These are phyloP conservation scores for Hemileia vastatrix DNA, from an alignment of 1,284 basidiomycete genomes.

Conservation along the genomic window DNA sequence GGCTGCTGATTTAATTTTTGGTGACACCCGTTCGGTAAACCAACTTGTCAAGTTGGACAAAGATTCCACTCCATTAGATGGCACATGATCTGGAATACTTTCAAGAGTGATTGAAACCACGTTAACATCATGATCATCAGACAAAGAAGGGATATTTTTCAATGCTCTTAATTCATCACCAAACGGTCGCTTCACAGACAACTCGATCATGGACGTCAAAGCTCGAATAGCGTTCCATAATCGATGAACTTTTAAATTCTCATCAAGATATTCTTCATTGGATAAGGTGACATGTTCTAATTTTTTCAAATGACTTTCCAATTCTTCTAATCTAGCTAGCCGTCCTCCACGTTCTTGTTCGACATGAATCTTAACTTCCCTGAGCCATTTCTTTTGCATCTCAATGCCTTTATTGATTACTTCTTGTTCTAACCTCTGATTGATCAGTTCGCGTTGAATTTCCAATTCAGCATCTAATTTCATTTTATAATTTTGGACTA, in stretches of 20 bases:
- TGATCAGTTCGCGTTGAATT: constrained; percentile 84
- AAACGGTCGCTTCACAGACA: constrained; percentile 63
- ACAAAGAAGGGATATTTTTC: constrained; percentile 55
- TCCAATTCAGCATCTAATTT: constrained; percentile 78
- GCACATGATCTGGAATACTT: not conserved
- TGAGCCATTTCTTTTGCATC: constrained; percentile 90
- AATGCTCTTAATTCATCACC: constrained; percentile 78
- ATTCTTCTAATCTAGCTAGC: constrained; percentile 84
- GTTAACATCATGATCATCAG: constrained; percentile 58
- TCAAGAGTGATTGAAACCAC: constrained; percentile 8
- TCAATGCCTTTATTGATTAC: constrained; percentile 95
- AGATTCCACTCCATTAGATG: constrained; percentile 70
- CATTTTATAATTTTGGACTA: constrained; percentile 69
- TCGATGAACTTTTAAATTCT: constrained; percentile 74
- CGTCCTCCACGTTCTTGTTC: constrained; percentile 94
- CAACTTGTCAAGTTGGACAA: constrained; percentile 77
- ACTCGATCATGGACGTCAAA: constrained; percentile 48
- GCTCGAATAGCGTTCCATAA: constrained; percentile 48
- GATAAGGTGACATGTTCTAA: constrained; percentile 83
- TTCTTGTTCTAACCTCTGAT: constrained; percentile 88
- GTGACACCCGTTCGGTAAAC: constrained; percentile 76
- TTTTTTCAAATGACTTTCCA: constrained; percentile 78
- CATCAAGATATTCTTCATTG: constrained; percentile 78
- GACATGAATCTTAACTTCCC: constrained; percentile 88
- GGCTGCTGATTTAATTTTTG: constrained; percentile 73